Conservation (phyloP, 2,329 filamentous ascomycete genomes). For the Hypoxylon sp. region DNA sequence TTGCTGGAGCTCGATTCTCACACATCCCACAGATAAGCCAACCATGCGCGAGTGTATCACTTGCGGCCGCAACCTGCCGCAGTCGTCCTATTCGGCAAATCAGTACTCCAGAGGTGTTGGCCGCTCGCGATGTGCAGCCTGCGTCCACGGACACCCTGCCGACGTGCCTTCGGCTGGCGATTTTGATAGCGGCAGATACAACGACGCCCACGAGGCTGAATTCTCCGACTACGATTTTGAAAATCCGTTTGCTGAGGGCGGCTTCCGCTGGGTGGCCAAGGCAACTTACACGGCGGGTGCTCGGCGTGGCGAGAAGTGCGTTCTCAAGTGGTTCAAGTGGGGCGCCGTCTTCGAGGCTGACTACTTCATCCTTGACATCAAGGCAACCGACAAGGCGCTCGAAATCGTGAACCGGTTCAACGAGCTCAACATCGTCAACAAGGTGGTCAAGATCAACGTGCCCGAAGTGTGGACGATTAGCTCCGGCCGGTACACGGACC, state of each 20-base stretch:
- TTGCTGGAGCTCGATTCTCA: no score
- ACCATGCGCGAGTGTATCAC: slow-evolving; percentile 33
- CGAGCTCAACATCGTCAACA: slow-evolving; percentile 42
- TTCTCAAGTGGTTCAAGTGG: slow-evolving; percentile 51
- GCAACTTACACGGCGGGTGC: slow-evolving; percentile 44
- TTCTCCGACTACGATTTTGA: slow-evolving; percentile 11
- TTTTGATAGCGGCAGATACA: slow-evolving; percentile 42
- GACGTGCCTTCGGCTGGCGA: slow-evolving; percentile 19
- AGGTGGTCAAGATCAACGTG: slow-evolving; percentile 48
- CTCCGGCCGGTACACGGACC: slow-evolving; percentile 21
- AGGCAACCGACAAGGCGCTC: slow-evolving; percentile 47
- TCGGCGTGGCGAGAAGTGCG: slow-evolving; percentile 46
- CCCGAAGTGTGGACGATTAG: slow-evolving; percentile 46
- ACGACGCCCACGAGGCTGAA: slow-evolving; percentile 2
- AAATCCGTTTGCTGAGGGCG: slow-evolving; percentile 38
- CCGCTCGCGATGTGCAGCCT: slow-evolving; percentile 39
- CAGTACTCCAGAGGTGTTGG: slow-evolving; percentile 38
- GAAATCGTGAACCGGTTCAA: slow-evolving; percentile 50
- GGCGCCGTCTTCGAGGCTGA: slow-evolving; percentile 45
- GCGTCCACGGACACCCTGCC: slow-evolving; percentile 29
- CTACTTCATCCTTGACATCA: slow-evolving; percentile 50
- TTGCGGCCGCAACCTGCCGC: slow-evolving; percentile 39
- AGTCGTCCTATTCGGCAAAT: slow-evolving; percentile 40
- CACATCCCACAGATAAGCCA: background rate
- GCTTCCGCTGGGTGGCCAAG: slow-evolving; percentile 42